These are phyloP conservation scores for Limonomyces culmigenus DNA, from an alignment of 1,284 basidiomycete species.

Conservation along the genomic window DNA sequence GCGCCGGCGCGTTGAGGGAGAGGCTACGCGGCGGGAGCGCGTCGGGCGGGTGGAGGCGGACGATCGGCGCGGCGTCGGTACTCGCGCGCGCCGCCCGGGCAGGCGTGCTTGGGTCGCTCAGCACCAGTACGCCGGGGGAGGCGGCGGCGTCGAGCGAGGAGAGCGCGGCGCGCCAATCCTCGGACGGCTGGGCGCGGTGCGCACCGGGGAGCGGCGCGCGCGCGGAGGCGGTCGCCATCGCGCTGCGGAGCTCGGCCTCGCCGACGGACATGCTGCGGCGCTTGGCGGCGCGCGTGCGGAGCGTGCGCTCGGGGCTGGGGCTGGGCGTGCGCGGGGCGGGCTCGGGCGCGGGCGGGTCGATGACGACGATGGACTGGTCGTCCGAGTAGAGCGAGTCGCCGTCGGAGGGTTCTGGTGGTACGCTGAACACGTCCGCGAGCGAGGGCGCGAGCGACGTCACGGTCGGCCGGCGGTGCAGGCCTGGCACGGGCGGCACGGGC, in stretches of 20 bases:
- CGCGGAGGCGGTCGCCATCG: conserved; percentile 18
- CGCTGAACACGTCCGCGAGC: background rate
- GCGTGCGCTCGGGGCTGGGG: conserved; percentile 10
- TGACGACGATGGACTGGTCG: conserved; percentile 35
- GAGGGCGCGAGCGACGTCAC: conserved; percentile 21
- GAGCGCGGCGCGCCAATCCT: conserved; percentile 30
- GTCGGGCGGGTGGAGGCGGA: conserved; percentile 15
- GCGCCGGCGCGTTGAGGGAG: conserved; percentile 29
- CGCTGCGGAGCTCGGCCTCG: conserved; percentile 41
- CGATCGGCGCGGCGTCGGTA: background rate
- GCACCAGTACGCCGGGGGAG: conserved; percentile 14
- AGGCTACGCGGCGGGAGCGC: conserved; percentile 40
- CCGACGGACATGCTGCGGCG: conserved; percentile 63
- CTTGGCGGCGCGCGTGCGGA: conserved; percentile 16
- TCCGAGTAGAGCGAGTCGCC: conserved; percentile 15
- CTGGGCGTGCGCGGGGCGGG: conserved; percentile 9
- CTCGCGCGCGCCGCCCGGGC: background rate
- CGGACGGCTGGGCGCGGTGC: conserved; percentile 9
- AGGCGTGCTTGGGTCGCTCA: conserved; percentile 10
- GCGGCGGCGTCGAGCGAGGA: conserved; percentile 53
- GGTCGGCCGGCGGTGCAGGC: conserved; percentile 20
- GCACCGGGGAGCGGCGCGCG: conserved; percentile 16
- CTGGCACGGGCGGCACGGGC: conserved; percentile 55
- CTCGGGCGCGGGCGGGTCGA: conserved; percentile 25
- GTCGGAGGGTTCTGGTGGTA: too few relatives aligned